Evolutionary conservation across 2,329 filamentous ascomycete genomes (phyloP), one percentile per base, ranked within the genome.

Genomic region (Alternaria rosae): DNA sequence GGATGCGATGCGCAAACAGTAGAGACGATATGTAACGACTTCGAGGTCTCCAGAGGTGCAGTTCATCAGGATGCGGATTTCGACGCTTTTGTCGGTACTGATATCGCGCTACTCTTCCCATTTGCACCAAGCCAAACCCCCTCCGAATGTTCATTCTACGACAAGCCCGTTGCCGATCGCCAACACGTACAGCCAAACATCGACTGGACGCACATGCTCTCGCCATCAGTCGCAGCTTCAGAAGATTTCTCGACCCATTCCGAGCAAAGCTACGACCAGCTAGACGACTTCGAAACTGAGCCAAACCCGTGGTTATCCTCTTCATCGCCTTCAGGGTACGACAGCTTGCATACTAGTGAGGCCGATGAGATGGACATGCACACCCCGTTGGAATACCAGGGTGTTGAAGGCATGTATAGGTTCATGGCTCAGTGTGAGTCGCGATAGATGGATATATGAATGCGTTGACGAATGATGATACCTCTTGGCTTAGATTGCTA

Each of bases 1-100:
- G 95, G 95, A 4, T 94, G 95, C 64, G 94, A 98, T 72, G 89
- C 89, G 1, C 87, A 90, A 15, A 92, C 92, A 0, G 91, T 97
- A 0, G 92, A 97, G 75, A 84, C 85, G 4, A 85, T 99, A 1
- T 97, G 94, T 76, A 88, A 92, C 48, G 95, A 99, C 76, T 85
- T 97, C 11, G 92, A 91, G n/a, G 85, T 99, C 8, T 88, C 90
- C 65, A 86, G 93, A 55, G 95, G 95, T 2, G 82, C 92, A 5
- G 87, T 98, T 5, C 83, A 86, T 12, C 91, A 98, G 81, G 95
- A 98, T 67, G 84, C 86, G 30, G 89, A 90, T 17, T 97, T 97
- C 70, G 87, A 92, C 57, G 73, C 79, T 7, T 87, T 86, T 58
- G 85, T 85, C 25, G 93, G 91, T 9, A 88, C 89, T 1, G 85